These are phyloP conservation scores for Biscogniauxia sp. DNA, from an alignment of 2,329 filamentous ascomycete genomes.

Conservation along the genomic window DNA sequence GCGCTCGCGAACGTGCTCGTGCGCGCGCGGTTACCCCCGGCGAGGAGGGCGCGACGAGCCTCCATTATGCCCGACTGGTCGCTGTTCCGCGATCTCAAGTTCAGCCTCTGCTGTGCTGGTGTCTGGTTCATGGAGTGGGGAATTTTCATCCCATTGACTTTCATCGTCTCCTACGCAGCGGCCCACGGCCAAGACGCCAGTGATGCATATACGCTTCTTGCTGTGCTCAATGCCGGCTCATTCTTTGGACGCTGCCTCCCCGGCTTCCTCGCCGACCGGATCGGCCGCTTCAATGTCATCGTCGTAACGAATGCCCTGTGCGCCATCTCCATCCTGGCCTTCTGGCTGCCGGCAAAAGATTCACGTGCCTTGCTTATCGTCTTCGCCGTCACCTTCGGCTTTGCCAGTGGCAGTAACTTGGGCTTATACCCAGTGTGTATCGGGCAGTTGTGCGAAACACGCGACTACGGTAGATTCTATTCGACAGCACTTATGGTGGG, in stretches of 20 bases:
- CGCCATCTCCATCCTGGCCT: slow-evolving; percentile 55
- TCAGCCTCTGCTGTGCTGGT: slow-evolving; percentile 58
- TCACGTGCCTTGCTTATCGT: slow-evolving; percentile 59
- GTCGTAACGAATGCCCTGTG: slow-evolving; percentile 61
- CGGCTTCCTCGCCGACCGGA: slow-evolving; percentile 69
- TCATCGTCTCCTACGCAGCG: slow-evolving; percentile 48
- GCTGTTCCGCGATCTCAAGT: slow-evolving; percentile 60
- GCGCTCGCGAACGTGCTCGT: slow-evolving; percentile 48
- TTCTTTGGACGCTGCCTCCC: slow-evolving; percentile 75
- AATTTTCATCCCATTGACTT: slow-evolving; percentile 28
- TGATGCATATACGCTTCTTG: slow-evolving; percentile 73
- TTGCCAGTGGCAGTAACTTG: slow-evolving; percentile 76
- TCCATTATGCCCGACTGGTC: slow-evolving; percentile 56
- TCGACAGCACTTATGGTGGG: slow-evolving; percentile 77
- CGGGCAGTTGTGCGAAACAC: slow-evolving; percentile 73
- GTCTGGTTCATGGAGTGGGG: slow-evolving; percentile 68
- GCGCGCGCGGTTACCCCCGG: slow-evolving; percentile 53
- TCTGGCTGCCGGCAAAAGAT: slow-evolving; percentile 67
- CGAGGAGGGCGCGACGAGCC: slow-evolving; percentile 38
- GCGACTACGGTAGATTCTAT: slow-evolving; percentile 73
- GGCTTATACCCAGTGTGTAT: slow-evolving; percentile 76
- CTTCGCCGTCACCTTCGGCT: slow-evolving; percentile 73
- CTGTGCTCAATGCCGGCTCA: slow-evolving; percentile 76
- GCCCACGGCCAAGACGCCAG: slow-evolving; percentile 55
- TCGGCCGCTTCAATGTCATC: slow-evolving; percentile 81